Conservation (phyloP, 305 asterid species). For the Solanum aculeatissimum region DNA sequence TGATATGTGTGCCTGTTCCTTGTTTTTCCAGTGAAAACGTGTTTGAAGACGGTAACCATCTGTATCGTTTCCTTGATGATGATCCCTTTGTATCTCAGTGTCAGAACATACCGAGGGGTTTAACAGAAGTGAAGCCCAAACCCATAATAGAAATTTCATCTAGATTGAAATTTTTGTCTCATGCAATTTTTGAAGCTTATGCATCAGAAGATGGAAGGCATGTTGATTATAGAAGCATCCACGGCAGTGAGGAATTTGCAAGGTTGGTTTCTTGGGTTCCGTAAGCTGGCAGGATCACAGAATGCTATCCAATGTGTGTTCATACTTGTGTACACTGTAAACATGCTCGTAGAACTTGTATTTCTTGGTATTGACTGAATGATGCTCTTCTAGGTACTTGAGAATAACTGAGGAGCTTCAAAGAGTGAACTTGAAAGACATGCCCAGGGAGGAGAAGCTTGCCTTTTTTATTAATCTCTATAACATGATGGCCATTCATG, state of each 20-base stretch:
- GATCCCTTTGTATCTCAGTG: slow-evolving; percentile 70
- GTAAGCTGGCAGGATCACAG: neutral
- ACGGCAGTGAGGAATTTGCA: slow-evolving; percentile 91
- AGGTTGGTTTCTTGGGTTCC: slow-evolving; percentile 31
- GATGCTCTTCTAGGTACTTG: slow-evolving; percentile 47
- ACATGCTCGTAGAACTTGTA: neutral
- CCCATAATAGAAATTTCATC: slow-evolving; percentile 70
- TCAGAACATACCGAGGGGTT: slow-evolving; percentile 86
- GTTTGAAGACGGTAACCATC: slow-evolving; percentile 69
- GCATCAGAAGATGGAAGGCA: slow-evolving; percentile 69
- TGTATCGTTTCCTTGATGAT: slow-evolving; percentile 82
- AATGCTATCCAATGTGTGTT: neutral
- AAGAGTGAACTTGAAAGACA: slow-evolving; percentile 52
- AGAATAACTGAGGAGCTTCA: slow-evolving; percentile 86
- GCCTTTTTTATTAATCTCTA: slow-evolving; percentile 78
- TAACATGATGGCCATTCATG: slow-evolving; percentile 85
- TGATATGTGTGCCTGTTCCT: neutral
- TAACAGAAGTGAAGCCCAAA: slow-evolving; percentile 64
- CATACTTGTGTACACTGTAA: neutral
- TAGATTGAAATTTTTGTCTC: slow-evolving; percentile 49
- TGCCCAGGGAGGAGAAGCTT: slow-evolving; percentile 77
- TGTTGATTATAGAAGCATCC: slow-evolving; percentile 76
- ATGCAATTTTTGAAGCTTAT: slow-evolving; percentile 74
- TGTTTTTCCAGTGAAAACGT: slow-evolving; percentile 44
- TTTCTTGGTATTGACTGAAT: neutral